Evolutionary conservation across 148 eudicot species (phyloP), one percentile per base, ranked within the genome.

Genomic region (Rhododendron williamsianum): DNA sequence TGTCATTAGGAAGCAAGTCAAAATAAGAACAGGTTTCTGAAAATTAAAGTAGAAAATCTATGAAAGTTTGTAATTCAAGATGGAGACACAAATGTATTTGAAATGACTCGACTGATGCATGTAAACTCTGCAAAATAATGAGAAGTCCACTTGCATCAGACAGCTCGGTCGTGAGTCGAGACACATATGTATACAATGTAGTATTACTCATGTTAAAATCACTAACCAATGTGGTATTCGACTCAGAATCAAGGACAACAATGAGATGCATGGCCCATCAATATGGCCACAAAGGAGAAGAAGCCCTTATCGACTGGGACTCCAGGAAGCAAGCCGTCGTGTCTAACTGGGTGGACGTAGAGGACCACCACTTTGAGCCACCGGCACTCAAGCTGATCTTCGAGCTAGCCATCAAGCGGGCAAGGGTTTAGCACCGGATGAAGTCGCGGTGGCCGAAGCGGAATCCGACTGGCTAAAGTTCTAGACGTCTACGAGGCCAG

Each of bases 231-330:
- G 83, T 63, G 81, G 49, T 72, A 12, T 49, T 63, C 35, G 13
- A 25, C 43, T 10, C 86, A 90, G 90, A 90, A 81, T 89, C 92
- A 45, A 89, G 92, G 86, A 88, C 92, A 76, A 89, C 86, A 49
- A 84, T 89, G 35, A 88, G 76, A n/a, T 81, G 85, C 89, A 73
- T 89, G n/a, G 79, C 87, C 6, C 84, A 72, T n/a, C 84, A 46
- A 9, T 86, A 87, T 52, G 83, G 80, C 33, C 60, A 16, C 60
- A 78, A 60, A 25, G 84, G 13, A 48, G 90, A 87, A 12, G 82
- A 85, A 3, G 86, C 74, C 15, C 87, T 87, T 12, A 21, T 91
- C 23, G 82, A 72, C 85, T 46, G 33, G 76, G 91, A 89, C 21
- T 19, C 87, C 7, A 87, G 73, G 81, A 76, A 65, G 65, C 89